Evolutionary conservation across 164 flowering plant species (phyloP).

Genomic region (Magnolia kwangsiensis): DNA sequence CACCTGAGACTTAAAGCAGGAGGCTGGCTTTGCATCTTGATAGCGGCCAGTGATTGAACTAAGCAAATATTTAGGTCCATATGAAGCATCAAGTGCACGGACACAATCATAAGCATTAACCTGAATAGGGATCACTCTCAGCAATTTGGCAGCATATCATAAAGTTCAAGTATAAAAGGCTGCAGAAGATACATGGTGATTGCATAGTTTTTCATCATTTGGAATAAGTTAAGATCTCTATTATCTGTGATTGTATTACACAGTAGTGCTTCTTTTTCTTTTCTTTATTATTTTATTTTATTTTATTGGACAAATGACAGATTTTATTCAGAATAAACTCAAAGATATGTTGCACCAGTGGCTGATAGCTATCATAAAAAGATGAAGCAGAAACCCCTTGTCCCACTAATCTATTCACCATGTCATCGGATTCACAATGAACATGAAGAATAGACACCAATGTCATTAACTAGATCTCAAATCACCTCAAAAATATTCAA

Average conservation of each 20-base stretch:
- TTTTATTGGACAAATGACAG: no score
- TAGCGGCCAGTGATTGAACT: constrained; percentile 27
- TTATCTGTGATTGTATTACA: no score
- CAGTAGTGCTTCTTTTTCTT: no score
- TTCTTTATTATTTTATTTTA: no score
- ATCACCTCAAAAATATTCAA: not conserved
- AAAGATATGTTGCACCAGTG: not conserved
- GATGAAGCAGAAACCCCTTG: not conserved
- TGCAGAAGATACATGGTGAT: not conserved
- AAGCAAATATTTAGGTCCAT: constrained; percentile 68
- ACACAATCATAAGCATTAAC: constrained; percentile 68
- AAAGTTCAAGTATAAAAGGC: not conserved
- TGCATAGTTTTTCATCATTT: not conserved
- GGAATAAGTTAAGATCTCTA: not conserved
- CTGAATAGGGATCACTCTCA: constrained; percentile 30
- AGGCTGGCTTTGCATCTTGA: constrained; percentile 18
- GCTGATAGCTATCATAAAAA: not conserved
- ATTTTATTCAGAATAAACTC: no score
- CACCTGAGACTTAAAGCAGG: constrained; percentile 9
- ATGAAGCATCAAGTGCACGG: constrained; percentile 65
- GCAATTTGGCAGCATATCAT: not conserved
- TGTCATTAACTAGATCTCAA: not conserved
- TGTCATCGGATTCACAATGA: not conserved
- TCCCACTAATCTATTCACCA: not conserved
- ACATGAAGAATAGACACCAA: not conserved